Evolutionary conservation across 306 rosid species (phyloP).

Genomic region (Chamaecrista fasciculata): DNA sequence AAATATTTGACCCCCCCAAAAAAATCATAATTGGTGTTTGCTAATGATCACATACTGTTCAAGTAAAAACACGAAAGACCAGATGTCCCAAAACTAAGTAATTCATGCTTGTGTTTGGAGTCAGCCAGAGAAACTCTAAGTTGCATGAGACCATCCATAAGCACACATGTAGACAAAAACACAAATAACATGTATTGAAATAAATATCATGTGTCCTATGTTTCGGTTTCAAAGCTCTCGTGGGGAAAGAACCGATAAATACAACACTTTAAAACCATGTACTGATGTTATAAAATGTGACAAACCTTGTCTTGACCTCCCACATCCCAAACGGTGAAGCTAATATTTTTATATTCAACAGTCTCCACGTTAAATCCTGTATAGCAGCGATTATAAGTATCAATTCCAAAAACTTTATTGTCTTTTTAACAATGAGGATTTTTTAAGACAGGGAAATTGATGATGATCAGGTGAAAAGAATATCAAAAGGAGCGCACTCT

Average conservation of each 20-base stretch:
- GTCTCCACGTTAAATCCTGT: conserved; percentile 76
- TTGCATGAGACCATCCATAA: conserved; percentile 49
- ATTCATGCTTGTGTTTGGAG: conserved; percentile 42
- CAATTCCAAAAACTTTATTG: conserved; percentile 8
- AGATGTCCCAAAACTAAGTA: conserved; percentile 31
- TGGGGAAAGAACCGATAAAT: too few species aligned
- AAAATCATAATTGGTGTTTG: neutral
- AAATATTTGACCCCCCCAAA: neutral
- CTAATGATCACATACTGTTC: neutral
- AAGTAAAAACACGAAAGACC: conserved; percentile 33
- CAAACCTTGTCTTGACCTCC: conserved; percentile 81
- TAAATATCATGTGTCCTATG: neutral
- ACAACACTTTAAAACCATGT: neutral
- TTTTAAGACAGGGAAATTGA: neutral
- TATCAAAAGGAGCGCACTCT: neutral
- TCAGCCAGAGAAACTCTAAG: conserved; percentile 26
- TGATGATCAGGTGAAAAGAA: neutral
- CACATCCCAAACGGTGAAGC: conserved; percentile 79
- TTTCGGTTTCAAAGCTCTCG: neutral
- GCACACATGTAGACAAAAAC: conserved; percentile 24
- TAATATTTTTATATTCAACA: conserved; percentile 71
- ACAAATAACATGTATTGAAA: neutral
- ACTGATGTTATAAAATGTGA: conserved; percentile 8
- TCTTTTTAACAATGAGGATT: neutral
- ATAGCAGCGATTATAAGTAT: conserved; percentile 9